These are phyloP conservation scores for Suillus subalutaceus DNA, from an alignment of 768 basidiomycete genomes.

Conservation along the genomic window DNA sequence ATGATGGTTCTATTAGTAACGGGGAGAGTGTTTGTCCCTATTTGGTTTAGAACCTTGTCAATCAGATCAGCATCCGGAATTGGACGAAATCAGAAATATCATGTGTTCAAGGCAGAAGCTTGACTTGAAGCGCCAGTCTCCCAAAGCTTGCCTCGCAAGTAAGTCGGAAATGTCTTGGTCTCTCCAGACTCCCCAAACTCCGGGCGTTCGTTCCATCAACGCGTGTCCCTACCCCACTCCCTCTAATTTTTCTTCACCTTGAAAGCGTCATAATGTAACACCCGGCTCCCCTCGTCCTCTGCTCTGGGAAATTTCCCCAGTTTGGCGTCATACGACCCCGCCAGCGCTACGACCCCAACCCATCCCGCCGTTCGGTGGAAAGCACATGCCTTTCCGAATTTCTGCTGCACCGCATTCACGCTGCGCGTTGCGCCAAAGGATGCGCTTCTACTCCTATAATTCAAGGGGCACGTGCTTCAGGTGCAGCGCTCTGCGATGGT, in stretches of 20 bases:
- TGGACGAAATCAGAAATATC: neutral
- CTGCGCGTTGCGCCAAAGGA: slow-evolving; percentile 7
- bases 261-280: neutral
- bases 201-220: neutral
- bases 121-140: slow-evolving; percentile 1
- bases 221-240: neutral
- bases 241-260: neutral
- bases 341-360: neutral
- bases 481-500: neutral
- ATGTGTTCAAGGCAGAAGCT: slow-evolving; percentile 7
- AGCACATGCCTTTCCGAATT: neutral
- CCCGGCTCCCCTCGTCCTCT: slow-evolving; percentile 7
- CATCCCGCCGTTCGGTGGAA: slow-evolving; percentile 1
- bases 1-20: no score
- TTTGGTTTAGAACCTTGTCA: slow-evolving; percentile 4
- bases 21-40: neutral
- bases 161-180: slow-evolving; percentile 15
- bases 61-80: neutral
- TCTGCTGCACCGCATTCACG: slow-evolving; percentile 5
- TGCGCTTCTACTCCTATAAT: neutral
- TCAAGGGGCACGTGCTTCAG: neutral
- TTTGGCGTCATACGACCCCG: neutral
- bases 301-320: neutral
- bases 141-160: slow-evolving; percentile 7
- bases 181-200: slow-evolving; percentile 15